phyloP scores from a whole-genome alignment of 1,284 basidiomycete species.

The Fomitopsis betulina region DNA sequence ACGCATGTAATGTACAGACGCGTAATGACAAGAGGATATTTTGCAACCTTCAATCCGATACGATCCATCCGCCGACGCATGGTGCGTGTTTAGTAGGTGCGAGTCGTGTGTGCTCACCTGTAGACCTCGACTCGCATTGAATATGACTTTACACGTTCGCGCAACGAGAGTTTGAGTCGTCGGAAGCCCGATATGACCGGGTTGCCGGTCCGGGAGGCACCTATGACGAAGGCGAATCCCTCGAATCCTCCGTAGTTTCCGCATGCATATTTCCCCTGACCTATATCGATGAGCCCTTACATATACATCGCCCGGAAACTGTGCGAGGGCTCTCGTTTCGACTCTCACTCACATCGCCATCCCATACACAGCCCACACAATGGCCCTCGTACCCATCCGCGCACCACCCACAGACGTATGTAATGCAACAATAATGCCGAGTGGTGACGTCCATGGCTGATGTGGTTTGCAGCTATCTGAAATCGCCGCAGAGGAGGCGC shows the following conservation, averaged over 20 bases:
- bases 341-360: background rate
- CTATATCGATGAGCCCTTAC: background rate
- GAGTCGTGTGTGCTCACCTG: no score
- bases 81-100: no score
- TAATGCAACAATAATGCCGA: background rate
- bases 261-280: slow-evolving; percentile 1
- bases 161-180: background rate
- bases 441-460: background rate
- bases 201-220: background rate
- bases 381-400: slow-evolving; percentile 12
- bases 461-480: slow-evolving; percentile 9
- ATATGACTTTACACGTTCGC: no score
- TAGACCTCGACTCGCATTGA: no score
- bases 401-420: slow-evolving; percentile 12
- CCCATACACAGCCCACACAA: background rate
- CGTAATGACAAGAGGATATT: background rate
- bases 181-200: background rate
- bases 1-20: background rate
- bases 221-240: background rate
- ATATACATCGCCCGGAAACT: background rate
- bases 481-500: slow-evolving; percentile 15
- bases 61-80: no score
- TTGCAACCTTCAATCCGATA: no score
- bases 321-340: no score
- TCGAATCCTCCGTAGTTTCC: slow-evolving; percentile 7